Conservation (phyloP, 371 early-diverging fungal species). For the Mucor saturninus region DNA sequence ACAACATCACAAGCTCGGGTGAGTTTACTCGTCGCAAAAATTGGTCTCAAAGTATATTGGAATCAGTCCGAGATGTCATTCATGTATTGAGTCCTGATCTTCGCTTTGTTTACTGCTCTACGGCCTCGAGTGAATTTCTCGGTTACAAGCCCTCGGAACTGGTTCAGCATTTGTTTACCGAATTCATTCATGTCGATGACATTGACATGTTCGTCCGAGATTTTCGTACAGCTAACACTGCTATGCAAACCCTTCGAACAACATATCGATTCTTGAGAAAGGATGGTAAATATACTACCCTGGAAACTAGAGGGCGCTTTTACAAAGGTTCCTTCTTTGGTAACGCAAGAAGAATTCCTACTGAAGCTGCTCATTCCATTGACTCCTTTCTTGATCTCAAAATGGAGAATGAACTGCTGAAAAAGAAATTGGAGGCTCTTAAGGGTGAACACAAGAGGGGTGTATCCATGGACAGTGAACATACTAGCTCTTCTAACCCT, state of each 20-base stretch:
- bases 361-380: slow-evolving; percentile 37
- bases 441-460: not conserved
- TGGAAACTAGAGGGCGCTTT: slow-evolving; percentile 49
- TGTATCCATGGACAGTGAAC: not conserved
- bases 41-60: slow-evolving; percentile 50
- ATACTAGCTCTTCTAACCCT: not conserved
- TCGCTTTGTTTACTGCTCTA: slow-evolving; percentile 51
- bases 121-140: slow-evolving; percentile 47
- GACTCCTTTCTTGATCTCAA: slow-evolving; percentile 51
- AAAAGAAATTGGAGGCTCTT: slow-evolving; percentile 22
- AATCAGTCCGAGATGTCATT: slow-evolving; percentile 57
- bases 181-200: slow-evolving; percentile 60
- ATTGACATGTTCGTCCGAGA: slow-evolving; percentile 43
- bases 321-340: slow-evolving; percentile 43
- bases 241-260: not conserved
- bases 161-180: slow-evolving; percentile 39
- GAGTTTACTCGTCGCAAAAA: slow-evolving; percentile 52
- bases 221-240: slow-evolving; percentile 19
- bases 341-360: slow-evolving; percentile 42
- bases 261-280: slow-evolving; percentile 44
- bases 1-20: not conserved
- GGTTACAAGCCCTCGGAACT: slow-evolving; percentile 55
- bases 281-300: slow-evolving; percentile 43
- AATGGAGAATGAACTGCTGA: slow-evolving; percentile 51
- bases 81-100: slow-evolving; percentile 53